Percentiles rank a stretch among this genome's conserved stretches.
Evolutionary conservation across 768 basidiomycete genomes (phyloP).

Genomic region (Hirschioporus abietinus): DNA sequence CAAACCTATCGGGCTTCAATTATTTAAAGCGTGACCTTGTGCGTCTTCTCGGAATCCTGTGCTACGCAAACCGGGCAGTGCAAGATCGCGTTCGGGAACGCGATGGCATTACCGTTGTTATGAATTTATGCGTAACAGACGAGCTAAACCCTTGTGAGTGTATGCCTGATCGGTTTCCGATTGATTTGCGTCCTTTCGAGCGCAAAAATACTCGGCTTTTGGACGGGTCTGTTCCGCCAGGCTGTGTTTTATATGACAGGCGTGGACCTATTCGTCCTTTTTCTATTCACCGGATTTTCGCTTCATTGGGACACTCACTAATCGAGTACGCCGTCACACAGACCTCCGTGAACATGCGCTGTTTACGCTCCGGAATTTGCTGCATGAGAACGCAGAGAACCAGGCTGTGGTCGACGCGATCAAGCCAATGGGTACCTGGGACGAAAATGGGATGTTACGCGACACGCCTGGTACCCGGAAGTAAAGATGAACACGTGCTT

Average conservation of each 20-base stretch:
- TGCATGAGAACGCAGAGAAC: conserved; percentile 73
- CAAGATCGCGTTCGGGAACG: conserved; percentile 71
- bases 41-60: conserved; percentile 77
- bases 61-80: conserved; percentile 53
- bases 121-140: conserved; percentile 87
- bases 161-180: conserved; percentile 7
- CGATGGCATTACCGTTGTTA: conserved; percentile 74
- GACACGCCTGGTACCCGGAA: conserved; percentile 27
- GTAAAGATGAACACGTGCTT: not conserved
- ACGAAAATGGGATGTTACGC: conserved; percentile 48
- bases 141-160: conserved; percentile 89
- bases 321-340: conserved; percentile 22
- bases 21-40: conserved; percentile 88
- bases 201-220: not conserved
- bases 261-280: not conserved
- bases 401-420: conserved; percentile 75
- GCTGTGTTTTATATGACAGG: not conserved
- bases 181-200: not conserved
- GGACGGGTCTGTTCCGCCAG: not conserved
- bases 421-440: conserved; percentile 56
- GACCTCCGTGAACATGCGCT: conserved; percentile 92
- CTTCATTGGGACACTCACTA: not conserved
- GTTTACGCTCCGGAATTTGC: conserved; percentile 72
- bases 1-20: conserved; percentile 57
- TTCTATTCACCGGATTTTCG: not conserved